A percentile compares a stretch with the other conserved stretches of the same genome.
Conservation (phyloP, 148 eudicot species). For the Limonium bicolor region DNA sequence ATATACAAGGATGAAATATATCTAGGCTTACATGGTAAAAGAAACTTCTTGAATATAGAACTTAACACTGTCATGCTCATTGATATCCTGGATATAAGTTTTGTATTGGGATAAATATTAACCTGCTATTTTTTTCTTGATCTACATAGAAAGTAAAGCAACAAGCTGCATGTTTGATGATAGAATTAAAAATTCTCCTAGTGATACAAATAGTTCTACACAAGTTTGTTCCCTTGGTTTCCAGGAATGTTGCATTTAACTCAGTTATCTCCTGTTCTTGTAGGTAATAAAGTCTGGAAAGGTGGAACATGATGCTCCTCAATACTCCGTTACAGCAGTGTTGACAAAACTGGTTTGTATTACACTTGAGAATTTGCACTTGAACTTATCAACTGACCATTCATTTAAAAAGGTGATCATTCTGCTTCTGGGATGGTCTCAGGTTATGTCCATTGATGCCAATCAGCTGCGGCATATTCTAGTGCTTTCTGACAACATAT, state of each 20-base stretch:
- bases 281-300: slow-evolving; percentile 77
- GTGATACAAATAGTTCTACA: background rate
- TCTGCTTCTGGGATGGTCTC: slow-evolving; percentile 4
- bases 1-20: too few species aligned
- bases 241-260: background rate
- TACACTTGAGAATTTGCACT: slow-evolving; percentile 4
- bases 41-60: too few species aligned
- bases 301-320: slow-evolving; percentile 62
- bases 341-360: slow-evolving; percentile 44
- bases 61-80: too few species aligned
- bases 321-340: slow-evolving; percentile 51
- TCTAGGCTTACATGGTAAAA: too few species aligned
- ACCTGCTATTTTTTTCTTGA: too few species aligned
- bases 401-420: background rate
- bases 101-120: too few species aligned
- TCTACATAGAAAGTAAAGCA: too few species aligned
- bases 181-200: background rate
- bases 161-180: too few species aligned
- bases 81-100: too few species aligned
- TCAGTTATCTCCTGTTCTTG: slow-evolving; percentile 4
- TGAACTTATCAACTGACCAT: background rate
- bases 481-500: slow-evolving; percentile 48
- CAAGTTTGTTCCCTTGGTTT: background rate
- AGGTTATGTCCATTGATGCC: slow-evolving; percentile 63
- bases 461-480: slow-evolving; percentile 56